Evolutionary conservation across 148 eudicot genomes (phyloP), one percentile per base, ranked within the genome.

Genomic region (Nyssa sinensis): DNA sequence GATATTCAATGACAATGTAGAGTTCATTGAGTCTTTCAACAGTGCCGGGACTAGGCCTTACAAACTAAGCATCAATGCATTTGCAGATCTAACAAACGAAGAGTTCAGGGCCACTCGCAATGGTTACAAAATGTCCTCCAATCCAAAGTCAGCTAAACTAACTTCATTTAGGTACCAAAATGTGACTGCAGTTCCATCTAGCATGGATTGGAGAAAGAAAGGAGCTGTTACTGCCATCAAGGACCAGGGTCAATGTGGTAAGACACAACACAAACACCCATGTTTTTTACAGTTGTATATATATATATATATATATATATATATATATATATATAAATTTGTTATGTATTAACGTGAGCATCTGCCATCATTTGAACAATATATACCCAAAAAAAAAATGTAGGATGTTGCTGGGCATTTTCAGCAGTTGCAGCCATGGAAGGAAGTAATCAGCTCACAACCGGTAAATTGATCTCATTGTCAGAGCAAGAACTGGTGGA

Each of bases 381-480:
- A 39, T 6, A 6, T 7, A n/a, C n/a, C n/a, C n/a, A 39, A 39
- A 39, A 37, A 37, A 39, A 39, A 39, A 66, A 0, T 58, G 62
- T 33, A 75, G 78, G 72, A 75, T 21, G 66, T 67, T 75, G 78
- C 60, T 75, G 78, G 78, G 78, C 66, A 19, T 75, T 75, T 53
- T 75, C 78, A 37, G 70, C 72, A 2, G 33, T 58, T 16, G 78
- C 72, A 2, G 78, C 78, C 2, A 59, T 33, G 0, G 78, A 75
- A 33, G 78, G 78, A 13, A 75, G 67, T 24, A 58, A 9, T 13
- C 37, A 75, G 27, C 60, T 75, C 58, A 75, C 24, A 67, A 75
- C 78, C 6, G 66, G 72, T 12, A 37, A 67, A 13, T 67, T 75
- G 59, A 66, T 67, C 34, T 67, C 78, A 9, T 44, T 75, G 7